Percentiles rank a stretch among this genome's conserved stretches.
Evolutionary conservation across 257 asterid species (phyloP).

Genomic region (Rauvolfia tetraphylla): DNA sequence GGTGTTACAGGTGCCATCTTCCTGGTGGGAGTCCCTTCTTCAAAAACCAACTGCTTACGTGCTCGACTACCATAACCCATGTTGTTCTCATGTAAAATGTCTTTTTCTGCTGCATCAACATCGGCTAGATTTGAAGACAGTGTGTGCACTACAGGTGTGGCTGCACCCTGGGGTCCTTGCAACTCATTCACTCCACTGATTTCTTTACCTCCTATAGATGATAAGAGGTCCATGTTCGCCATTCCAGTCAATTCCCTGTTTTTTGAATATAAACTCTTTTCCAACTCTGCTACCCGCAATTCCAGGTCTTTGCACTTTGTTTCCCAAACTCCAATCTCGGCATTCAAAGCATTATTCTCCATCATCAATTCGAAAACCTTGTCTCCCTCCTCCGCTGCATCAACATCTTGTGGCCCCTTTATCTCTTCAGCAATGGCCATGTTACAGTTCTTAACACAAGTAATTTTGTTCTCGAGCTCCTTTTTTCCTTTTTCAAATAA

Average conservation of each 20-base stretch:
- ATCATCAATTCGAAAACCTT: slow-evolving; percentile 36
- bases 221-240: not conserved
- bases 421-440: slow-evolving; percentile 4
- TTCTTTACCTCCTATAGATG: not conserved
- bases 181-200: not conserved
- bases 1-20: slow-evolving; percentile 45
- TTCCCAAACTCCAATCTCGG: slow-evolving; percentile 45
- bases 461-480: slow-evolving; percentile 32
- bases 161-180: slow-evolving; percentile 13
- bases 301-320: slow-evolving; percentile 42
- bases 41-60: slow-evolving; percentile 35
- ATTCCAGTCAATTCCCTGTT: not conserved
- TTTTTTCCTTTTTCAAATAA: slow-evolving; percentile 34
- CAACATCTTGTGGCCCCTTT: not conserved
- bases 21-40: slow-evolving; percentile 23
- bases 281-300: slow-evolving; percentile 38
- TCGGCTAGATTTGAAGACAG: slow-evolving; percentile 13
- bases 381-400: slow-evolving; percentile 27
- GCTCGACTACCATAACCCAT: slow-evolving; percentile 22
- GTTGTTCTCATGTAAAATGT: slow-evolving; percentile 10
- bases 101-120: slow-evolving; percentile 23
- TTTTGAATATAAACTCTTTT: slow-evolving; percentile 13
- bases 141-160: slow-evolving; percentile 23
- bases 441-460: not conserved
- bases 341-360: slow-evolving; percentile 50